Base-by-base conservation (phyloP, 1,284 basidiomycete species). In the Heterobasidion parviporum region DNA sequence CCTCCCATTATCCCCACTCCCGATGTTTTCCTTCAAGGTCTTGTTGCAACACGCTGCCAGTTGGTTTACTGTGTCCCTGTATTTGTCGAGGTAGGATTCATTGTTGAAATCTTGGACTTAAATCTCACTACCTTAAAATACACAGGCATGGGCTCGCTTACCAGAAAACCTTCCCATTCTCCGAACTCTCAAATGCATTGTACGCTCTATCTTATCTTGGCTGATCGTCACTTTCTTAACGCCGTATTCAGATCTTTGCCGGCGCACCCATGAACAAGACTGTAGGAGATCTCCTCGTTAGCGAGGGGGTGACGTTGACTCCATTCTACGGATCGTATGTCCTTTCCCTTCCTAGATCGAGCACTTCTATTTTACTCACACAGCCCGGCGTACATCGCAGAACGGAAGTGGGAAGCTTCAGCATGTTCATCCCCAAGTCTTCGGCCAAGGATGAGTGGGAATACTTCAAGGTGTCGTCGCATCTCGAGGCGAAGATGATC, bases 71-170 rank as follows among this genome's bases (percentile, higher is more conserved):
- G 59, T 52, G 62, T 67, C 6, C 70, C 68, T 1, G 57, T 58
- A 15, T 65, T 69, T 41, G 50, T 69, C 52, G 68, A 71, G 62
- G 69, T 69, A 41, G 20, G 57, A 54, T 0, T 32, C 33, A n/a
- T 33, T 20, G 15, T 7, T 47, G 20, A 10, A 14, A 4, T 46
- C 45, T 16, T 10, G 18, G 12, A 33, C 15, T 26, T 32, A 16
- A 35, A 50, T 20, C 1, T 18, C 32, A 35, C 33, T 4, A 10
- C 44, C 45, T 36, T n/a, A 14, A 3, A 8, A 9, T 2, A n/a
- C 2, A 8, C 9, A 63, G 62, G 61, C 59, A 6, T 63, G 62
- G 62, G 49, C 56, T 1, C 57, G 57, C 8, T 56, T 62, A 26
- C 57, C 59, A 8, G 47, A 36, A n/a, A 61, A 58, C 43, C 48